Evolutionary conservation across 1,139 yeast species (phyloP).

Genomic region (Sugiyamaella japonica): DNA sequence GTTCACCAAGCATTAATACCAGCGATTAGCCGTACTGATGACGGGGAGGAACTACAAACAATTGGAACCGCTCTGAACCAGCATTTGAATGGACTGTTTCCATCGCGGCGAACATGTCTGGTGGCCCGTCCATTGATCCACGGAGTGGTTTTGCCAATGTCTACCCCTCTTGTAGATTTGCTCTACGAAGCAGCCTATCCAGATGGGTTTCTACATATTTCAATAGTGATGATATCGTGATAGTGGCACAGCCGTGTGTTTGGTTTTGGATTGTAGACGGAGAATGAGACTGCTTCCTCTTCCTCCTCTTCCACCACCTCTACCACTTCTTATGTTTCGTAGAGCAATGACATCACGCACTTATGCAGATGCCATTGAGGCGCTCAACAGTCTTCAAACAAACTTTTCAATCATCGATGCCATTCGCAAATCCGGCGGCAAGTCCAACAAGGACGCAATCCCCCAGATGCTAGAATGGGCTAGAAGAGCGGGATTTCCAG

Average conservation of each 20-base stretch:
- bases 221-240: constrained; percentile 43
- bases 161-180: constrained; percentile 51
- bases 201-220: constrained; percentile 77
- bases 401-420: constrained; percentile 90
- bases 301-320: background rate
- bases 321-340: constrained; percentile 11
- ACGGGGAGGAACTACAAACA: constrained; percentile 35
- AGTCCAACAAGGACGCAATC: constrained; percentile 68
- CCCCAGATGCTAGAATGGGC: constrained; percentile 91
- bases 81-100: constrained; percentile 50
- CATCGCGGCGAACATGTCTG: constrained; percentile 37
- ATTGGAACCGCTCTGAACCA: constrained; percentile 47
- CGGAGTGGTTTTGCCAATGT: constrained; percentile 57
- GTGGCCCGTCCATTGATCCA: constrained; percentile 56
- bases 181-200: constrained; percentile 57
- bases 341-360: constrained; percentile 22
- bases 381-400: constrained; percentile 85
- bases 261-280: no score
- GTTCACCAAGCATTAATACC: constrained; percentile 52
- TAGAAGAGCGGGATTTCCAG: constrained; percentile 76
- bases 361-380: constrained; percentile 60
- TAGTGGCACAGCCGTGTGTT: background rate
- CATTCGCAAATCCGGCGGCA: constrained; percentile 65
- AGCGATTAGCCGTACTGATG: background rate
- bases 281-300: background rate